A percentile compares a stretch with the other conserved stretches of the same genome.
These are phyloP conservation scores for Podaxis pistillaris DNA, from an alignment of 768 basidiomycete genomes.

Conservation along the genomic window DNA sequence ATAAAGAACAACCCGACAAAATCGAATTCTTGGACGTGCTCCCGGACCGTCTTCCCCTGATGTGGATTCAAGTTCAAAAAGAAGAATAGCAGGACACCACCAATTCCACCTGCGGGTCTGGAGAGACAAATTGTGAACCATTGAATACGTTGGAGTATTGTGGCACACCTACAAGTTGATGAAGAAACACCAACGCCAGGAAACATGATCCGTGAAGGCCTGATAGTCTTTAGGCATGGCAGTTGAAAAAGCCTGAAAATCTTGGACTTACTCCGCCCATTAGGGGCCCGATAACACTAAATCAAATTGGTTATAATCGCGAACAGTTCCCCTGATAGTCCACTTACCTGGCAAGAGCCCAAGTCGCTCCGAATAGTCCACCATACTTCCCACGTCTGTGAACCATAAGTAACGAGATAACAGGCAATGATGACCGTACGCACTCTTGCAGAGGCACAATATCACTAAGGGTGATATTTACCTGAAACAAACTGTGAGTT, in stretches of 20 bases:
- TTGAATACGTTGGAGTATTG: not conserved
- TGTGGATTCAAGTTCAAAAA: slow-evolving; percentile 83
- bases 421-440: not conserved
- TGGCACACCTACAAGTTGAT: slow-evolving; percentile 60
- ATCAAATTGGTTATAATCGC: slow-evolving; percentile 19
- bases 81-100: slow-evolving; percentile 59
- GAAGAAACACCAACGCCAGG: slow-evolving; percentile 87
- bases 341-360: slow-evolving; percentile 59
- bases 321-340: not conserved
- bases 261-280: slow-evolving; percentile 67
- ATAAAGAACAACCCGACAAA: slow-evolving; percentile 66
- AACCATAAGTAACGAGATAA: slow-evolving; percentile 1
- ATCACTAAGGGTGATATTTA: slow-evolving; percentile 78
- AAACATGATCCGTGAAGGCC: slow-evolving; percentile 71
- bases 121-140: not conserved
- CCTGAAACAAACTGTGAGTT: slow-evolving; percentile 25
- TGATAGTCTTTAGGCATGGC: slow-evolving; percentile 23
- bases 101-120: slow-evolving; percentile 74
- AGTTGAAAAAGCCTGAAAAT: not conserved
- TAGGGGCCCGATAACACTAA: slow-evolving; percentile 68
- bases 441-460: slow-evolving; percentile 80
- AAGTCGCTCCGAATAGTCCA: slow-evolving; percentile 75
- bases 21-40: slow-evolving; percentile 70
- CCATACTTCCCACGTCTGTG: slow-evolving; percentile 74
- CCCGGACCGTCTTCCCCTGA: slow-evolving; percentile 49